Base-by-base conservation (phyloP, 768 basidiomycete genomes). In the Crassisporium funariophilum region DNA sequence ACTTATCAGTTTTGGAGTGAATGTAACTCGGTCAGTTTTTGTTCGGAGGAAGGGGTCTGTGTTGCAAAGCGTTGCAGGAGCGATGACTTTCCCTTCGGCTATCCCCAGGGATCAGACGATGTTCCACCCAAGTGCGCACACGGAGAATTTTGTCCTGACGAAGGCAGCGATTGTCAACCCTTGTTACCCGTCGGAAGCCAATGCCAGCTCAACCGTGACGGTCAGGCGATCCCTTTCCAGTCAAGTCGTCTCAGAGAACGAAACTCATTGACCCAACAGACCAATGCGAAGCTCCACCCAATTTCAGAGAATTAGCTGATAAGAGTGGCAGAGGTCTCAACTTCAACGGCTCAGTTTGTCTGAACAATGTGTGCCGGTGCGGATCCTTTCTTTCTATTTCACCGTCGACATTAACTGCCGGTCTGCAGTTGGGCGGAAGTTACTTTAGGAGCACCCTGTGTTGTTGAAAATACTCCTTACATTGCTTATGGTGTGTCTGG, bases 131-230 rank as follows among this genome's bases (percentile, higher is more conserved):
- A 79, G 54, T 94, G 91, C 59, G 61, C 69, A 6, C 53, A 56
- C 23, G 84, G 80, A 15, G 61, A 79, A 57, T 94, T 93, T 64
- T 94, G 91, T 64, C 90, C 90, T 0, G 91, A 94, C 57, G 93
- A 93, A 68, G 81, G 79, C 49, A 82, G 83, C 53, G 69, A 64
- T 6, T 95, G 91, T 68, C 78, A 84, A 58, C 52, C 66, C 4
- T 55, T 84, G 24, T 69, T 88, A 12, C 45, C 77, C 1, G 81
- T 90, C 3, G 83, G 75, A 20, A 84, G 81, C 51, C 61, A 76
- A 21, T 94, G 91, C 69, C 91, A 94, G 65, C 78, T 94, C 49
- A 88, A 93, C 61, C 83, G 91, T 43, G 91, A 94, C 65, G 90
- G 91, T 88, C n/a, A n/a, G n/a, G n/a, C n/a, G n/a, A n/a, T n/a